Evolutionary conservation across 163 green algal genomes (phyloP).

Genomic region (Volvox carteri): DNA sequence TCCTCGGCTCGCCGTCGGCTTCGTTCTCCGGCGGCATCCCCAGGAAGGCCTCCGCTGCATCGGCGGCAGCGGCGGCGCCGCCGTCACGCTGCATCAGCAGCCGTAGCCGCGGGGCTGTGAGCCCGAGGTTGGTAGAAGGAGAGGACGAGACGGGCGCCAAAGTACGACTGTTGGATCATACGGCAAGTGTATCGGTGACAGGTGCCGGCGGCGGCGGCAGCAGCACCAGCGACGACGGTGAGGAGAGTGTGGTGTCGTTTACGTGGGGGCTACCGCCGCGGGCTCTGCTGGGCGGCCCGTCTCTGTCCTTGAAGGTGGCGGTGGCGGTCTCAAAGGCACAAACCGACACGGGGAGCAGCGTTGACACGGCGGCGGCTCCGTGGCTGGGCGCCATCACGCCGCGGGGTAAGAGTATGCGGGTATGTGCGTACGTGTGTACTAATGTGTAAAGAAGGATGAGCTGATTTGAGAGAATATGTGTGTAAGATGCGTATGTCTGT

Average conservation of each 20-base stretch:
- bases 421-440: too few relatives aligned
- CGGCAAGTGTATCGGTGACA: not conserved
- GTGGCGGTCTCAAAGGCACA: not conserved
- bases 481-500: too few relatives aligned
- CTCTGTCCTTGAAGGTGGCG: not conserved
- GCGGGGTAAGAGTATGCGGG: not conserved
- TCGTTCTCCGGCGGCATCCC: not conserved
- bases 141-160: constrained; percentile 34
- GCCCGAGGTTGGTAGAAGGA: constrained; percentile 3
- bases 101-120: not conserved
- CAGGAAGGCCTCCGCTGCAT: too few relatives aligned
- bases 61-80: not conserved
- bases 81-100: not conserved
- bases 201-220: not conserved
- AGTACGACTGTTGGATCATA: constrained; percentile 21
- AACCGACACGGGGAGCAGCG: constrained; percentile 8
- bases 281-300: not conserved
- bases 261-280: constrained; percentile 46
- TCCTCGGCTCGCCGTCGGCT: not conserved
- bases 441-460: too few relatives aligned
- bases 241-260: constrained; percentile 24
- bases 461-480: too few relatives aligned
- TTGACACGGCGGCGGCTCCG: not conserved
- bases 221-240: not conserved
- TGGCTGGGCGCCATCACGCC: constrained; percentile 43